These are phyloP conservation scores for Sarocladium oryzae DNA, from an alignment of 2,329 filamentous ascomycete species.

Conservation along the genomic window DNA sequence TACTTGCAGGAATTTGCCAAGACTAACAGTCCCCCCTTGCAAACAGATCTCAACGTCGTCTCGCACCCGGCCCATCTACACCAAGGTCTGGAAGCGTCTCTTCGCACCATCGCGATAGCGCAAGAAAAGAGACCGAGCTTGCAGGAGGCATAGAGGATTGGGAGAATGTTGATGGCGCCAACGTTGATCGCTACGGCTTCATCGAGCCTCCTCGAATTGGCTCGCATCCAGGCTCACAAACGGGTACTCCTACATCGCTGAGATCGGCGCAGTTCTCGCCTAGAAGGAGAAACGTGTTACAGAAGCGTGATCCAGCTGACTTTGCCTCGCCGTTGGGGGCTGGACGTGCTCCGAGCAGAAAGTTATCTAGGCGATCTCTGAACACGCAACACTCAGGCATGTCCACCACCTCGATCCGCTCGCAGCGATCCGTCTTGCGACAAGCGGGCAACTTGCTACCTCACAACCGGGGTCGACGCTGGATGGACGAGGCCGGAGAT, in stretches of 20 bases:
- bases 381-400: constrained; percentile 50
- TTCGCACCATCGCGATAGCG: constrained; percentile 34
- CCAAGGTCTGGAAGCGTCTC: constrained; percentile 38
- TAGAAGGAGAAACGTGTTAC: constrained; percentile 40
- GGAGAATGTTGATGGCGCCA: constrained; percentile 54
- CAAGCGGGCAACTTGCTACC: constrained; percentile 54
- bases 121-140: constrained; percentile 37
- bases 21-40: not conserved
- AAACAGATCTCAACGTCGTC: constrained; percentile 21
- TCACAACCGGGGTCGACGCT: constrained; percentile 53
- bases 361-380: constrained; percentile 51
- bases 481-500: constrained; percentile 60
- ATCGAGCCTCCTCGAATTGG: constrained; percentile 43
- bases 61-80: constrained; percentile 27
- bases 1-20: not conserved
- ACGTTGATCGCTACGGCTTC: constrained; percentile 64
- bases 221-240: constrained; percentile 24
- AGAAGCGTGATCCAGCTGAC: constrained; percentile 27
- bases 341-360: constrained; percentile 42
- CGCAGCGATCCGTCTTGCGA: constrained; percentile 48
- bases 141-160: constrained; percentile 60
- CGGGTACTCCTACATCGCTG: constrained; percentile 33
- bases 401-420: constrained; percentile 45
- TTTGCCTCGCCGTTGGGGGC: constrained; percentile 32
- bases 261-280: constrained; percentile 37